phyloP scores from a whole-genome alignment of 2,329 filamentous ascomycete genomes.

The Cryphonectria parasitica region DNA sequence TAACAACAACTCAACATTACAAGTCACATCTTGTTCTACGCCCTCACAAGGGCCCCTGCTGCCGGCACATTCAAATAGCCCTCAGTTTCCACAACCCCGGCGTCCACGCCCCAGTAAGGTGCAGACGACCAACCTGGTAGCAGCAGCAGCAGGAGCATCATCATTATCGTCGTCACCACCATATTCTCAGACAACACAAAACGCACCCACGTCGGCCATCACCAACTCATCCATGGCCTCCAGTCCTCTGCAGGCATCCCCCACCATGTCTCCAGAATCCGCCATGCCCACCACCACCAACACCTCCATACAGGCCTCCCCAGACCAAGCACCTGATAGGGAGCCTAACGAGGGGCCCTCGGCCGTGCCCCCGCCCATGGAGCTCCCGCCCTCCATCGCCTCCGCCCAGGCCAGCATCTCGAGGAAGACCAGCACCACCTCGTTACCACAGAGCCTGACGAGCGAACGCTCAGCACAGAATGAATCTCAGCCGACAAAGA shows the following conservation, averaged over 20 bases:
- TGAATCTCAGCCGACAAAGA: conserved; percentile 48
- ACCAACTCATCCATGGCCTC: conserved; percentile 61
- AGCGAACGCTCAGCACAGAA: conserved; percentile 61
- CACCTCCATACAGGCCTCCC: conserved; percentile 67
- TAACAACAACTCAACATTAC: conserved; percentile 19
- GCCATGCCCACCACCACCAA: conserved; percentile 59
- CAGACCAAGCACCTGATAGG: conserved; percentile 62
- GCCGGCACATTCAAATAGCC: conserved; percentile 42
- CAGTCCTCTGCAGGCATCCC: conserved; percentile 58
- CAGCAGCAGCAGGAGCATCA: neutral
- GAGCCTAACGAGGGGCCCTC: conserved; percentile 37
- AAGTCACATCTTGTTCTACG: conserved; percentile 38
- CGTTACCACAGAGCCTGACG: conserved; percentile 64
- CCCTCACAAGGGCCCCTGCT: conserved; percentile 44
- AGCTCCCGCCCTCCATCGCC: conserved; percentile 64
- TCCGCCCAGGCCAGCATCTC: conserved; percentile 36
- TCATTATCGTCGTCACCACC: neutral
- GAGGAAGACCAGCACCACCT: conserved; percentile 62
- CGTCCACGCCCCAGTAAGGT: conserved; percentile 52
- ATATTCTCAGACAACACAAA: conserved; percentile 50
- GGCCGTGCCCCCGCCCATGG: conserved; percentile 39
- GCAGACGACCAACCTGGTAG: conserved; percentile 47
- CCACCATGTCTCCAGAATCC: conserved; percentile 59
- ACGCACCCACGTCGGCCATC: conserved; percentile 58
- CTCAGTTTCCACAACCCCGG: conserved; percentile 44